A percentile compares a stretch with the other conserved stretches of the same genome.
Conservation (phyloP, 1,284 basidiomycete genomes). For the Pulveroboletus sp. region DNA sequence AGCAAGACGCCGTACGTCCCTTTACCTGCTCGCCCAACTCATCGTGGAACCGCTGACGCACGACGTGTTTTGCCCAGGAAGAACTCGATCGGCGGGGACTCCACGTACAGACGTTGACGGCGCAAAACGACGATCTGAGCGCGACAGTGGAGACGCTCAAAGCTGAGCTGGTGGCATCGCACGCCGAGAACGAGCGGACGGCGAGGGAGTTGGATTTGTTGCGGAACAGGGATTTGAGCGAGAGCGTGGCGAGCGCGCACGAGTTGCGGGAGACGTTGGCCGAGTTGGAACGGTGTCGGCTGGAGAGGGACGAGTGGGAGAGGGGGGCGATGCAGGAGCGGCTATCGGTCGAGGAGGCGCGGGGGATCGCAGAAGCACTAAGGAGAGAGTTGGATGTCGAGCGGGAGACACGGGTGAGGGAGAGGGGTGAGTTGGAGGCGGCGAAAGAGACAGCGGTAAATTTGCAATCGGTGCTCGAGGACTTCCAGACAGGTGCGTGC, state of each 20-base stretch:
- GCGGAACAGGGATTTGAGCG: slow-evolving; percentile 64
- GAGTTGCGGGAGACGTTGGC: slow-evolving; percentile 79
- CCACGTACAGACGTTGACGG: slow-evolving; percentile 72
- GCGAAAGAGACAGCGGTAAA: slow-evolving; percentile 82
- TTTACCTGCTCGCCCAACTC: neutral
- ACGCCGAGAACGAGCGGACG: slow-evolving; percentile 71
- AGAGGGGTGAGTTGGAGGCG: slow-evolving; percentile 56
- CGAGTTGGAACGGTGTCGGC: slow-evolving; percentile 81
- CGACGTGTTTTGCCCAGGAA: slow-evolving; percentile 61
- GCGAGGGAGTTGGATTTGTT: slow-evolving; percentile 69
- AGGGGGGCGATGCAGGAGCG: slow-evolving; percentile 74
- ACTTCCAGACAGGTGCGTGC: slow-evolving; percentile 85
- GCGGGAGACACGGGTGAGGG: slow-evolving; percentile 53
- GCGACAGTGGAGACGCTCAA: slow-evolving; percentile 75
- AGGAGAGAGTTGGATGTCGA: slow-evolving; percentile 71
- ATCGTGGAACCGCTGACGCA: neutral
- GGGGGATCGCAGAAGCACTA: slow-evolving; percentile 54
- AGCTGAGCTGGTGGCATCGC: slow-evolving; percentile 72
- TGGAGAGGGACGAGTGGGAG: slow-evolving; percentile 91
- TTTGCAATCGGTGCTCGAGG: slow-evolving; percentile 89
- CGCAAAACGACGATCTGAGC: slow-evolving; percentile 74
- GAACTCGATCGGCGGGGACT: slow-evolving; percentile 91
- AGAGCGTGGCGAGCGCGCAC: slow-evolving; percentile 73
- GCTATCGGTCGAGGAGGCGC: slow-evolving; percentile 68
- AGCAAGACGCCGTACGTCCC: slow-evolving; percentile 89